Conservation (phyloP, 371 early-diverging fungal genomes). For the Batrachochytrium dendrobatidis region DNA sequence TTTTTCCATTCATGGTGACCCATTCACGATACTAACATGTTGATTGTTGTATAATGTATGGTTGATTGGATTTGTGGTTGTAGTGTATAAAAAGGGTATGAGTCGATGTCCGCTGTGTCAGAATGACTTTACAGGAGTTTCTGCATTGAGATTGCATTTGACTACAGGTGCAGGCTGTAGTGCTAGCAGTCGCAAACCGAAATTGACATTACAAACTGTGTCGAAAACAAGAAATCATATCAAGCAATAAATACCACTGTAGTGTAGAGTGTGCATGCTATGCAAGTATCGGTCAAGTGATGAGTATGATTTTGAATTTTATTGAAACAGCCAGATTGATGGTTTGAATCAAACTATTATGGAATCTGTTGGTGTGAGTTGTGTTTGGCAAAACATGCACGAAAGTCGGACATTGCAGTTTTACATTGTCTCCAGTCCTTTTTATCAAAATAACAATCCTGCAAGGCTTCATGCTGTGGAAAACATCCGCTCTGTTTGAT, state of each 20-base stretch:
- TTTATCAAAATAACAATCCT: conserved; percentile 63
- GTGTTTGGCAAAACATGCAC: conserved; percentile 43
- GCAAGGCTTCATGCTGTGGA: conserved; percentile 65
- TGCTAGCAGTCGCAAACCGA: no score
- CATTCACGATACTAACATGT: no score
- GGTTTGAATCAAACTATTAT: no score
- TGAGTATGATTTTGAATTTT: not conserved
- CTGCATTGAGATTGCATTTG: not conserved
- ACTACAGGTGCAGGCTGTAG: not conserved
- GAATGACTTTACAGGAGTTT: conserved; percentile 38
- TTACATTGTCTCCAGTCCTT: conserved; percentile 73
- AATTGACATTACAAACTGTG: no score
- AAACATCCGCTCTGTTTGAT: conserved; percentile 50
- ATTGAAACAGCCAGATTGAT: no score
- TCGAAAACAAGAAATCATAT: not conserved
- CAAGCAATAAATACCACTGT: not conserved
- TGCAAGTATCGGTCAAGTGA: not conserved
- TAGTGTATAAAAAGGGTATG: no score
- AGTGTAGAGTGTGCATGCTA: not conserved
- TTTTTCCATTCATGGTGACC: no score
- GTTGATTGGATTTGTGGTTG: no score
- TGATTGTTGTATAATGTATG: no score
- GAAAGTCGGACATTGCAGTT: conserved; percentile 63
- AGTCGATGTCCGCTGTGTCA: conserved; percentile 61
- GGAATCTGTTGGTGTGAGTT: conserved; percentile 4